These are phyloP conservation scores for Physaria fendleri DNA, from an alignment of 345 rosid genomes.

Conservation along the genomic window DNA sequence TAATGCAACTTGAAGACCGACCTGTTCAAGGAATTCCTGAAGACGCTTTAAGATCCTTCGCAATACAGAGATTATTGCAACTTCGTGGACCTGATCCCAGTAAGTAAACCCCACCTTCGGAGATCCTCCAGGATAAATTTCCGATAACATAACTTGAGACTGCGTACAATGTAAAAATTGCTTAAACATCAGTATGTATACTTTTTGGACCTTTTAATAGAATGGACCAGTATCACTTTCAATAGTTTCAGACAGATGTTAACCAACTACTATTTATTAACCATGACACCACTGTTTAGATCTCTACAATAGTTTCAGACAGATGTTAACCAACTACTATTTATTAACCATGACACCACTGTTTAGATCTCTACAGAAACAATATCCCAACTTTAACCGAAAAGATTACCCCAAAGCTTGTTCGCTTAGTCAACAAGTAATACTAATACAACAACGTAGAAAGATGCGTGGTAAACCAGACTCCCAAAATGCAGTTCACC, in stretches of 20 bases:
- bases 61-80: constrained; percentile 62
- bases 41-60: constrained; percentile 71
- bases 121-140: constrained; percentile 95
- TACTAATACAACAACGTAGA: neutral
- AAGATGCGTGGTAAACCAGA: neutral
- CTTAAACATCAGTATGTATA: constrained; percentile 10
- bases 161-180: constrained; percentile 26
- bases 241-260: neutral
- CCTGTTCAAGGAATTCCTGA: constrained; percentile 79
- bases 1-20: constrained; percentile 26
- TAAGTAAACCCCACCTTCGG: constrained; percentile 73
- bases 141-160: constrained; percentile 90
- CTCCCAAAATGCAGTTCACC: constrained; percentile 2
- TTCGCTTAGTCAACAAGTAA: constrained; percentile 11
- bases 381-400: neutral
- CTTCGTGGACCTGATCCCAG: constrained; percentile 94
- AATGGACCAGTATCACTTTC: neutral
- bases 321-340: neutral
- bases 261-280: neutral
- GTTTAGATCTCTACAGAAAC: neutral
- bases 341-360: neutral
- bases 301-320: neutral
- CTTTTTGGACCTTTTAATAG: constrained; percentile 7
- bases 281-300: neutral
- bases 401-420: neutral